A percentile compares a stretch with the other conserved stretches of the same genome.
Evolutionary conservation across 2,329 filamentous ascomycete genomes (phyloP).

Genomic region (Echinosphaeria canescens): DNA sequence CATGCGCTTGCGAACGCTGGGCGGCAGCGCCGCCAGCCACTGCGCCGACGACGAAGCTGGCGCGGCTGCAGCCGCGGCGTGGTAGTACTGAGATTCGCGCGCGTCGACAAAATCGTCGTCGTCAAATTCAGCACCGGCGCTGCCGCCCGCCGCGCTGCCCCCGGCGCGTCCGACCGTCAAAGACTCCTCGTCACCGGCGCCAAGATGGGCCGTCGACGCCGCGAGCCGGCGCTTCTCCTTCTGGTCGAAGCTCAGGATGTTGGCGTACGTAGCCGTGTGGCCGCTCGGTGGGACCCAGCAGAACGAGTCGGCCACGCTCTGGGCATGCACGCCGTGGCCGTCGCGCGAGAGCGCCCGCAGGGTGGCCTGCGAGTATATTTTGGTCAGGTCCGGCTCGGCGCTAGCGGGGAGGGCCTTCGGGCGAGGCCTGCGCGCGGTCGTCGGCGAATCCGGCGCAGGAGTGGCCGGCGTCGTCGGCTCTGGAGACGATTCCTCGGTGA

Average conservation of each 20-base stretch:
- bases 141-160: no score
- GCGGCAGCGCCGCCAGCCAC: conserved; percentile 1
- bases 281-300: conserved; percentile 88
- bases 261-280: conserved; percentile 82
- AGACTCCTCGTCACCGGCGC: conserved; percentile 27
- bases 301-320: conserved; percentile 54
- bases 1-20: conserved; percentile 4
- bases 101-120: conserved; percentile 88
- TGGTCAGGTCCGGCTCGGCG: conserved; percentile 54
- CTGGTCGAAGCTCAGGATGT: conserved; percentile 53
- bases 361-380: conserved; percentile 70
- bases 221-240: conserved; percentile 41
- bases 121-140: conserved; percentile 38
- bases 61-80: no score
- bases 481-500: conserved; percentile 21
- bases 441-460: conserved; percentile 15
- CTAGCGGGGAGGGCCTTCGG: conserved; percentile 4
- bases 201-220: conserved; percentile 19
- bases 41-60: no score
- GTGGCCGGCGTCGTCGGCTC: conserved; percentile 14
- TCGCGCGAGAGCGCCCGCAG: conserved; percentile 57
- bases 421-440: conserved; percentile 15
- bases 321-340: conserved; percentile 16
- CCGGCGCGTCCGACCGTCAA: no score
- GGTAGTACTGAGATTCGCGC: conserved; percentile 37